Percentiles rank a stretch among this genome's conserved stretches.
phyloP scores from a whole-genome alignment of 1,139 yeast species.

The Pichia sp. region DNA sequence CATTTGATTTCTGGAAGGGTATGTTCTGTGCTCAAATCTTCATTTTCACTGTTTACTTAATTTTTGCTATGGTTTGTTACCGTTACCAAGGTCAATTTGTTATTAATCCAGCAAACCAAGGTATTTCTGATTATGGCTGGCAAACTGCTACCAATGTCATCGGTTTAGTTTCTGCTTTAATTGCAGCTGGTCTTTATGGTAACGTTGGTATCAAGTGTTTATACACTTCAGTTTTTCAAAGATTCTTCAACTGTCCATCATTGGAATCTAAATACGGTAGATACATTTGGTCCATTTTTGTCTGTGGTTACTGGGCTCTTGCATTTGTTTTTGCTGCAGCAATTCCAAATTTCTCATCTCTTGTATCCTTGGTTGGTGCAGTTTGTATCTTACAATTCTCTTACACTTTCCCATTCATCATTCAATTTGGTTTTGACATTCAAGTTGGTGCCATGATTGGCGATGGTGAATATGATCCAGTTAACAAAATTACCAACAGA shows the following conservation, averaged over 20 bases:
- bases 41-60: conserved; percentile 30
- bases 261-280: conserved; percentile 28
- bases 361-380: conserved; percentile 44
- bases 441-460: conserved; percentile 28
- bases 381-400: conserved; percentile 39
- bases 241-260: conserved; percentile 28
- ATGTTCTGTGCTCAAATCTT: conserved; percentile 34
- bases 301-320: conserved; percentile 34
- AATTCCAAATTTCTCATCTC: conserved; percentile 42
- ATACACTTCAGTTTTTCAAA: conserved; percentile 30
- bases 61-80: conserved; percentile 35
- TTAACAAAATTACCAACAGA: conserved; percentile 24
- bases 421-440: conserved; percentile 29
- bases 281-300: conserved; percentile 29
- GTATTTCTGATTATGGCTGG: conserved; percentile 29
- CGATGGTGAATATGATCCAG: conserved; percentile 27
- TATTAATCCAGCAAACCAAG: conserved; percentile 36
- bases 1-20: conserved; percentile 39
- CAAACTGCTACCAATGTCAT: conserved; percentile 36
- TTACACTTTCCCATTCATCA: conserved; percentile 36
- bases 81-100: conserved; percentile 35
- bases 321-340: conserved; percentile 43
- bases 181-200: conserved; percentile 38
- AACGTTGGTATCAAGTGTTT: conserved; percentile 36
- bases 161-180: conserved; percentile 30